These are phyloP conservation scores for Chytriomyces confervae DNA, from an alignment of 192 early-diverging fungal species.

Conservation along the genomic window DNA sequence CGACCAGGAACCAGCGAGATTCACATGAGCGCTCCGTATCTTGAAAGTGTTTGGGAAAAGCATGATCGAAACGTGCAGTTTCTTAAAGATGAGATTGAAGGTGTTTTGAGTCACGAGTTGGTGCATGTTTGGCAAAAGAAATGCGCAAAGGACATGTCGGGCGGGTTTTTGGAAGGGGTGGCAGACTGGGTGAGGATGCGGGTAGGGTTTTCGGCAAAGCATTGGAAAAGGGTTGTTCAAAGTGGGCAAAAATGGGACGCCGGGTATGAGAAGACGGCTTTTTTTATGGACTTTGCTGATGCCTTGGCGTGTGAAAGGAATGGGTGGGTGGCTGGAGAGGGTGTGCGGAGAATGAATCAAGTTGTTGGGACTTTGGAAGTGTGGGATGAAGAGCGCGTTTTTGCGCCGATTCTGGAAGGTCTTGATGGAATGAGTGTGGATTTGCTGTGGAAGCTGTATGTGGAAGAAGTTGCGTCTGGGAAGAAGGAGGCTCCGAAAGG, in stretches of 20 bases:
- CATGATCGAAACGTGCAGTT: slow-evolving; percentile 33
- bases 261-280: slow-evolving; percentile 51
- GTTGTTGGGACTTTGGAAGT: not conserved
- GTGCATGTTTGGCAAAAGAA: slow-evolving; percentile 28
- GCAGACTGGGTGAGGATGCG: slow-evolving; percentile 53
- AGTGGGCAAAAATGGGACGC: slow-evolving; percentile 33
- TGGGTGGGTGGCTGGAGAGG: not conserved
- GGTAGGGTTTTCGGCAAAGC: slow-evolving; percentile 35
- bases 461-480: not conserved
- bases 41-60: slow-evolving; percentile 17
- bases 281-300: slow-evolving; percentile 54
- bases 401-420: not conserved
- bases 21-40: slow-evolving; percentile 42
- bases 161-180: slow-evolving; percentile 53
- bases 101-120: slow-evolving; percentile 14
- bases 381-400: slow-evolving; percentile 10
- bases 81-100: slow-evolving; percentile 4
- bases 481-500: not conserved
- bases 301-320: not conserved
- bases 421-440: slow-evolving; percentile 21
- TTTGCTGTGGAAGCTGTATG: slow-evolving; percentile 23
- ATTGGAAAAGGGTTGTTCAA: slow-evolving; percentile 37
- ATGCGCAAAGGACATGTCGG: slow-evolving; percentile 8
- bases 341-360: slow-evolving; percentile 5
- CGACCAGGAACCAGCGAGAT: slow-evolving; percentile 39